Conservation (phyloP, 129 eudicot genomes). For the Solidago caesia region DNA sequence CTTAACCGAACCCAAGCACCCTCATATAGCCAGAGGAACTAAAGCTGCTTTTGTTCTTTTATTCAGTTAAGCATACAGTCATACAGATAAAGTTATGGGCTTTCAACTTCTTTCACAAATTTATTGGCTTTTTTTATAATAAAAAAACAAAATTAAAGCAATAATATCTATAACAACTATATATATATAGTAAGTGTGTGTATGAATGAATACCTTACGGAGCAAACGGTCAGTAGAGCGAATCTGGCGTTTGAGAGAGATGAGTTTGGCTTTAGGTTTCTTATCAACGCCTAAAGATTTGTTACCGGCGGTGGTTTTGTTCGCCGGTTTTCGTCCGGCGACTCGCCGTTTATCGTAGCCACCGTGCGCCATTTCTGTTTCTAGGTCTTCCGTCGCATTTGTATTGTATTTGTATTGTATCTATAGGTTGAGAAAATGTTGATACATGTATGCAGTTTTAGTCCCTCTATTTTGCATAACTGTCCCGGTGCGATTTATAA, state of each 20-base stretch:
- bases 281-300: slow-evolving; percentile 55
- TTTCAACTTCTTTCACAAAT: no score
- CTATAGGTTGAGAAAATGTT: slow-evolving; percentile 1
- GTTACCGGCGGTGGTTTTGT: slow-evolving; percentile 37
- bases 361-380: slow-evolving; percentile 65
- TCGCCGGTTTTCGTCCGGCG: slow-evolving; percentile 51
- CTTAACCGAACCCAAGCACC: no score
- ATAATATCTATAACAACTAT: no score
- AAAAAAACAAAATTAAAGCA: no score
- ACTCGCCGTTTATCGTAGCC: slow-evolving; percentile 65
- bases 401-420: neutral
- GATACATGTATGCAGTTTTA: neutral
- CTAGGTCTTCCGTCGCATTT: slow-evolving; percentile 21
- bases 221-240: slow-evolving; percentile 83
- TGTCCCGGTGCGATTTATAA: no score
- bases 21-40: no score
- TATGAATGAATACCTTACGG: slow-evolving; percentile 46
- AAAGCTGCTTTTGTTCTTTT: no score
- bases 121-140: no score
- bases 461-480: slow-evolving; percentile 12
- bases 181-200: neutral
- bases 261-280: slow-evolving; percentile 61
- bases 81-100: no score
- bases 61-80: no score
- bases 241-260: slow-evolving; percentile 75